Conservation (phyloP, 805 yeast genomes). For the Crinitomyces ghanaensis region DNA sequence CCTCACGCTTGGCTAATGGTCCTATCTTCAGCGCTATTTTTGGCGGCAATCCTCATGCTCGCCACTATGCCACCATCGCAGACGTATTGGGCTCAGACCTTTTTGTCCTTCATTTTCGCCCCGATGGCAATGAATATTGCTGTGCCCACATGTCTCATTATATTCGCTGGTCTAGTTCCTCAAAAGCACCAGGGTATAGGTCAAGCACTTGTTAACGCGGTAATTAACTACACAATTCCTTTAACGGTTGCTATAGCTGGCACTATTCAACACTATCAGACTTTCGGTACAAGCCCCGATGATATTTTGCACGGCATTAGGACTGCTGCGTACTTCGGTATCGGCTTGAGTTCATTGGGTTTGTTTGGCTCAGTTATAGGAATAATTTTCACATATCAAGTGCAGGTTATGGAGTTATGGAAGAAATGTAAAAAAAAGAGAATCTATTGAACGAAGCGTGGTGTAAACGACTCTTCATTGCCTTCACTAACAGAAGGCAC, state of each 20-base stretch:
- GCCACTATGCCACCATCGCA: slow-evolving; percentile 49
- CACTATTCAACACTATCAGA: slow-evolving; percentile 42
- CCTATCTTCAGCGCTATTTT: no score
- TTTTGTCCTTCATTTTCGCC: slow-evolving; percentile 44
- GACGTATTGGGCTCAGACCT: slow-evolving; percentile 44
- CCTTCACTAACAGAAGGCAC: no score
- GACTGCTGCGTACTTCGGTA: slow-evolving; percentile 47
- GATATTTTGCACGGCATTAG: slow-evolving; percentile 37
- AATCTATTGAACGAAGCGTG: no score
- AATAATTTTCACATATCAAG: no score
- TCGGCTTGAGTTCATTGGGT: slow-evolving; percentile 48
- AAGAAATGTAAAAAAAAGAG: no score
- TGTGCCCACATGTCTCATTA: slow-evolving; percentile 62
- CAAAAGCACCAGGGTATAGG: slow-evolving; percentile 64
- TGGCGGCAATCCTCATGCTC: no score
- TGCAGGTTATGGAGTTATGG: no score
- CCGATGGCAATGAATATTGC: slow-evolving; percentile 72
- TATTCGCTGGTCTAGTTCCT: slow-evolving; percentile 50
- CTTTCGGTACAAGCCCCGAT: slow-evolving; percentile 12
- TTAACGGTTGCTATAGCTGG: slow-evolving; percentile 61
- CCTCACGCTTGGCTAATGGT: no score
- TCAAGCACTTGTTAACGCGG: slow-evolving; percentile 59
- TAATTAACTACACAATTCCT: slow-evolving; percentile 61
- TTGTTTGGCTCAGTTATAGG: slow-evolving; percentile 12
- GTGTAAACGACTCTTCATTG: no score